A percentile compares a stretch with the other conserved stretches of the same genome.
Conservation (phyloP, 2,329 filamentous ascomycete species). For the Calonectria pseudoreteaudii region DNA sequence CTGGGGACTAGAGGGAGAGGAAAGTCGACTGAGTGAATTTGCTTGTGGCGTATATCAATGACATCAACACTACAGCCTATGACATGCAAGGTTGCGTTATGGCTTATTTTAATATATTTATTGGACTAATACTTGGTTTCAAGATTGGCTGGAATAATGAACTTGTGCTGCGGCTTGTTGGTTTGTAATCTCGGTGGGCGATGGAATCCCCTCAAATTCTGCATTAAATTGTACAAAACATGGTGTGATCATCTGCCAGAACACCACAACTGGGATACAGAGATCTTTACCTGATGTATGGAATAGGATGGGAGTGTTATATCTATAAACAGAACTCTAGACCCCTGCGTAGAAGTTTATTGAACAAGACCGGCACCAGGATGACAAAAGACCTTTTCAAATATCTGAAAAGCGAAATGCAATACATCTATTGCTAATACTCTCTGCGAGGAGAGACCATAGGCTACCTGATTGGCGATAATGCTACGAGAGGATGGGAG, state of each 20-base stretch:
- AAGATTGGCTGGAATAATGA: too few species aligned
- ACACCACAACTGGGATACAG: too few species aligned
- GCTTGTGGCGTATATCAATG: too few species aligned
- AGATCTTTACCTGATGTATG: not conserved
- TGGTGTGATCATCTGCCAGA: too few species aligned
- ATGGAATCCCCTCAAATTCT: too few species aligned
- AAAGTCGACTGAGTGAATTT: not conserved
- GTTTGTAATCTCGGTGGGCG: too few species aligned
- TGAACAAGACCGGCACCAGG: not conserved
- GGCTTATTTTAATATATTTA: fast-evolving
- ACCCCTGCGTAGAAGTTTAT: not conserved
- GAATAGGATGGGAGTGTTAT: not conserved
- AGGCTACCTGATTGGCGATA: not conserved
- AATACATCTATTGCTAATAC: not conserved
- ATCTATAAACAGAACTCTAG: not conserved
- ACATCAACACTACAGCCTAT: not conserved
- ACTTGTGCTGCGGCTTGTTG: too few species aligned
- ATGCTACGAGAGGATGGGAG: not conserved
- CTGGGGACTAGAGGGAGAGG: not conserved
- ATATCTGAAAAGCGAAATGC: not conserved
- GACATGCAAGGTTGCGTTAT: not conserved
- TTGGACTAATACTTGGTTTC: not conserved
- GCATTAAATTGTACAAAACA: too few species aligned
- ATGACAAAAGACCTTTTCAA: not conserved
- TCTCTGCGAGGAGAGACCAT: not conserved